Conservation (phyloP, 345 rosid species). For the Ailanthus altissimus region DNA sequence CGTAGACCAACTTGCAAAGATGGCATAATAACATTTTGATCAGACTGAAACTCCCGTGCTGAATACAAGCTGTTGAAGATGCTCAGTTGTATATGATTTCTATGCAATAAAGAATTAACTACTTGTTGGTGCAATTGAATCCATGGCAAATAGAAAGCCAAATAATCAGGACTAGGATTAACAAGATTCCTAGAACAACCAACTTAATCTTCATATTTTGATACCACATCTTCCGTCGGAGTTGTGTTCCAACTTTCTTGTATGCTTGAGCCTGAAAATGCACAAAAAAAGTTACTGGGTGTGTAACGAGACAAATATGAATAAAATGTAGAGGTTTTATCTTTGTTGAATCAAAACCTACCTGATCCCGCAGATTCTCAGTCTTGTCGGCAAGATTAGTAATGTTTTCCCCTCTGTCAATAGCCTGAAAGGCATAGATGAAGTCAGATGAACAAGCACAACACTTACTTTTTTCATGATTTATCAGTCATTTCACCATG, state of each 20-base stretch:
- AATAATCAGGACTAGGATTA: slow-evolving; percentile 71
- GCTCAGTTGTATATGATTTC: background rate
- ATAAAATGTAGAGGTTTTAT: background rate
- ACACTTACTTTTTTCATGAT: background rate
- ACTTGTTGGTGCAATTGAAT: slow-evolving; percentile 69
- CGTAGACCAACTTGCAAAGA: background rate
- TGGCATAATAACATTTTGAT: background rate
- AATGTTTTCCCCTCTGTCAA: slow-evolving; percentile 84
- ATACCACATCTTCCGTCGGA: slow-evolving; percentile 86
- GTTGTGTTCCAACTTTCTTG: slow-evolving; percentile 67
- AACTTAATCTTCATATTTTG: slow-evolving; percentile 97
- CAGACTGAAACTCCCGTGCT: slow-evolving; percentile 8
- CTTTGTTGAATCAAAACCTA: slow-evolving; percentile 15
- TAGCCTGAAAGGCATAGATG: slow-evolving; percentile 47
- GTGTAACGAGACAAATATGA: background rate
- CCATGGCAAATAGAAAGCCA: slow-evolving; percentile 92
- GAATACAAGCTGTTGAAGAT: slow-evolving; percentile 6
- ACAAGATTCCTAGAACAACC: slow-evolving; percentile 74
- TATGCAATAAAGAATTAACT: background rate
- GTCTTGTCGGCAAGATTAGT: slow-evolving; percentile 70
- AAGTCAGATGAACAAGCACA: slow-evolving; percentile 12
- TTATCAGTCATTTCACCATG: slow-evolving; percentile 2
- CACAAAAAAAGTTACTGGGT: background rate
- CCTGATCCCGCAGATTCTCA: slow-evolving; percentile 78
- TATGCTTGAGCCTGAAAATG: slow-evolving; percentile 68